Evolutionary conservation across 208 protist genomes (phyloP), one percentile per base, ranked within the genome.

Genomic region (Crithidia thermophila): DNA sequence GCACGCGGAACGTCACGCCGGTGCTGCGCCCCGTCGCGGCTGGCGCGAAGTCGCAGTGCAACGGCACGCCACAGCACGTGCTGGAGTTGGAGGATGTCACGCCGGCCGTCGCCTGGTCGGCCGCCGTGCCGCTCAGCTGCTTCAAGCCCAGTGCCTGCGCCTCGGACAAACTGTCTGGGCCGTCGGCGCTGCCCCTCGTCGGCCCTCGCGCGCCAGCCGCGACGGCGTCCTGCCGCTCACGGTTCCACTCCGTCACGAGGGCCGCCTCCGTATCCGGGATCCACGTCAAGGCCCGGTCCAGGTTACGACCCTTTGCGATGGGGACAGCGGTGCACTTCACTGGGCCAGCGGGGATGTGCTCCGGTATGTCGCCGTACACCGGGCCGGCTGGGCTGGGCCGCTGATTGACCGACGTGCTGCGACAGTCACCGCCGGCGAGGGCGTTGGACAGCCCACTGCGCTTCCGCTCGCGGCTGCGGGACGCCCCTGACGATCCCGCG

Each of bases 11-110:
- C 16, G 63, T 18, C 36, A 83, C 34, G 5, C 75, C 80, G 13
- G 77, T 78, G 33, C 53, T 82, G 56, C 84, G 84, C 14, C 80
- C 70, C 18, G 27, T 62, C 0, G 67, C 57, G 16, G 80, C 75
- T 20, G 50, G 14, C 11, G 63, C 76, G 11, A 43, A 40, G 23
- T 83, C 72, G 31, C 77, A 81, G 36, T 28, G 62, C 21, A 76
- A 42, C 27, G 64, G 45, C 13, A 67, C 25, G 3, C 40, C 30
- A 18, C 30, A 27, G 13, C 6, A 14, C 6, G 34, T 36, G 33
- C 40, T 53, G n/a, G 43, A 37, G 20, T 40, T 16, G 3, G 43
- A 43, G 0, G 68, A 67, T 2, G 59, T 62, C 25, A 45, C 9
- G 2, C 60, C 68, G 0, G 40, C 40, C 8, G 57, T 39, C 11